Conservation (phyloP, 2,329 filamentous ascomycete species). For the Plenodomus tracheiphilus region DNA sequence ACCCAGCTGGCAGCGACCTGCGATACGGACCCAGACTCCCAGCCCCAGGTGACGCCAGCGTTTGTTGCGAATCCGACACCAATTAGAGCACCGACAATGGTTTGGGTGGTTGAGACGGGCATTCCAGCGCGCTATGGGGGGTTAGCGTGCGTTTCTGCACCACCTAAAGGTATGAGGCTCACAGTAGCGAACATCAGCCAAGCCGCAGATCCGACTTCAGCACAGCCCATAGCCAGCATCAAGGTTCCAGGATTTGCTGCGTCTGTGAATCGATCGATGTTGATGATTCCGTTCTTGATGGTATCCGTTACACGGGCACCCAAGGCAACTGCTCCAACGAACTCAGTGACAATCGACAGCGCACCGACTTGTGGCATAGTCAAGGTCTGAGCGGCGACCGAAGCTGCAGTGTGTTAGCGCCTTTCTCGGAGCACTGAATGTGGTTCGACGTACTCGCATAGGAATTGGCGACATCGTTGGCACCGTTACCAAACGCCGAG, state of each 20-base stretch:
- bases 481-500: slow-evolving; percentile 45
- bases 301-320: slow-evolving; percentile 62
- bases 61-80: slow-evolving; percentile 60
- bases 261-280: slow-evolving; percentile 50
- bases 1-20: slow-evolving; percentile 51
- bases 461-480: slow-evolving; percentile 60
- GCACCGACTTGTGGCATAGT: slow-evolving; percentile 58
- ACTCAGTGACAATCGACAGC: slow-evolving; percentile 54
- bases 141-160: slow-evolving; percentile 2
- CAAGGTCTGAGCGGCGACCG: slow-evolving; percentile 55
- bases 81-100: slow-evolving; percentile 62
- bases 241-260: slow-evolving; percentile 53
- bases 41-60: slow-evolving; percentile 27
- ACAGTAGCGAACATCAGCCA: slow-evolving; percentile 62
- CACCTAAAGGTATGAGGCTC: neutral
- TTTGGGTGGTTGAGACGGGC: slow-evolving; percentile 65
- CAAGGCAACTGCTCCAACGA: slow-evolving; percentile 57
- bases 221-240: slow-evolving; percentile 63
- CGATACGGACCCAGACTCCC: slow-evolving; percentile 30
- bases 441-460: slow-evolving; percentile 48
- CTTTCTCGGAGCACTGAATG: neutral
- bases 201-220: slow-evolving; percentile 55
- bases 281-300: slow-evolving; percentile 64
- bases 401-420: slow-evolving; percentile 16
- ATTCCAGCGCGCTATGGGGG: slow-evolving; percentile 49